Conservation (phyloP, 2,329 filamentous ascomycete species). For the Epichloe coenophiala region DNA sequence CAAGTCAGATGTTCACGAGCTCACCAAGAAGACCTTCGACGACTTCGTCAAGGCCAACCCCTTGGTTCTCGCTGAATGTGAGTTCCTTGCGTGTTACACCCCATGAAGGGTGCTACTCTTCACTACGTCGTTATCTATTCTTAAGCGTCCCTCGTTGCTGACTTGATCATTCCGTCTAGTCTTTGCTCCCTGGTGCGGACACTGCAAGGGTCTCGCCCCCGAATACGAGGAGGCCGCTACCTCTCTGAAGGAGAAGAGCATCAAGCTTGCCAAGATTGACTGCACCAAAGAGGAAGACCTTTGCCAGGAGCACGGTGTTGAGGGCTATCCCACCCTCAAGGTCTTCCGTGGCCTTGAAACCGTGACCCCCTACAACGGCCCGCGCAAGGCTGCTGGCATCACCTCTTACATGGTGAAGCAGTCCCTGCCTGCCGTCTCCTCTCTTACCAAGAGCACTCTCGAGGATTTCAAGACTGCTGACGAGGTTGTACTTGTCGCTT, state of each 20-base stretch:
- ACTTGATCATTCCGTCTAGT: conserved; percentile 26
- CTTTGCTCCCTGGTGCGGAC: conserved; percentile 93
- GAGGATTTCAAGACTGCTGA: conserved; percentile 97
- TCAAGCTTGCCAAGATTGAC: conserved; percentile 76
- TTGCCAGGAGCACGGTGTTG: conserved; percentile 79
- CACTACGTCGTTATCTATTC: background rate
- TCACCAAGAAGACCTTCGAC: conserved; percentile 79
- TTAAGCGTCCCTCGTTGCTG: conserved; percentile 15
- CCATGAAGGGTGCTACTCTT: no score
- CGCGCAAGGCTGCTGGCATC: conserved; percentile 71
- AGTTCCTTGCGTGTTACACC: conserved; percentile 21
- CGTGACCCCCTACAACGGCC: conserved; percentile 70
- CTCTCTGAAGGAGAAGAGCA: conserved; percentile 75
- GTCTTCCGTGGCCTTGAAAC: conserved; percentile 88
- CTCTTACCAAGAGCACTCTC: conserved; percentile 65
- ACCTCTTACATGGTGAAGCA: conserved; percentile 96
- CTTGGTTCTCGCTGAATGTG: conserved; percentile 89
- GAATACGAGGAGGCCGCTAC: conserved; percentile 84
- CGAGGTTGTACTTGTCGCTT: conserved; percentile 89
- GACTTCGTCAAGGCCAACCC: conserved; percentile 76
- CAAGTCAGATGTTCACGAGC: conserved; percentile 65
- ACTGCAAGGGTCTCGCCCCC: conserved; percentile 92
- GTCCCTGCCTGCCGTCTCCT: conserved; percentile 80
- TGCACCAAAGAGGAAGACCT: conserved; percentile 91
- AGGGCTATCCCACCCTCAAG: conserved; percentile 98